Conservation (phyloP, 2,329 filamentous ascomycete genomes). For the Stemphylium lycopersici region DNA sequence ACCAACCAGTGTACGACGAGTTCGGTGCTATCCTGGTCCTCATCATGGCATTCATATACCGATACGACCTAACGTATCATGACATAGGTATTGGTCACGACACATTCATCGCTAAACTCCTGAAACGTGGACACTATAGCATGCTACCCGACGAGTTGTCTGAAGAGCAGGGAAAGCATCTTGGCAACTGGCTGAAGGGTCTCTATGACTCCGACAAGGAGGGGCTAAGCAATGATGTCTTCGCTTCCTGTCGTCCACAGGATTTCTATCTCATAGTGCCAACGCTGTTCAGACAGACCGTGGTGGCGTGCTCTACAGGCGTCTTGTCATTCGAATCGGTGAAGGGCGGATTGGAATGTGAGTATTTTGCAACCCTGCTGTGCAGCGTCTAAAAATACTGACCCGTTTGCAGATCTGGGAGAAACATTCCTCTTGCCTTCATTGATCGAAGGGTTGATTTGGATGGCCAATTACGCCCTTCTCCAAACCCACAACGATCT, state of each 20-base stretch:
- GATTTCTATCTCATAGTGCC: slow-evolving; percentile 82
- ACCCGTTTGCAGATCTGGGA: slow-evolving; percentile 64
- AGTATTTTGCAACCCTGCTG: slow-evolving; percentile 33
- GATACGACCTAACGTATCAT: slow-evolving; percentile 69
- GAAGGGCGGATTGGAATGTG: slow-evolving; percentile 77
- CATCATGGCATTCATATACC: slow-evolving; percentile 74
- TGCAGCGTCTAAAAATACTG: not conserved
- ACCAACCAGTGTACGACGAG: slow-evolving; percentile 85
- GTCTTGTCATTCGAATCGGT: slow-evolving; percentile 71
- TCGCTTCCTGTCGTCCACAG: slow-evolving; percentile 81
- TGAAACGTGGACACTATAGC: slow-evolving; percentile 65
- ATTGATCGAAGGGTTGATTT: slow-evolving; percentile 73
- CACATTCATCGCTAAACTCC: slow-evolving; percentile 72
- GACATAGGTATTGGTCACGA: slow-evolving; percentile 69
- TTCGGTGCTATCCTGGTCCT: slow-evolving; percentile 79
- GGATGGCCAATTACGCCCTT: slow-evolving; percentile 73
- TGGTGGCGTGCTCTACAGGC: slow-evolving; percentile 70
- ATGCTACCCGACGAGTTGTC: slow-evolving; percentile 66
- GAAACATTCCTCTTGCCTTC: slow-evolving; percentile 83
- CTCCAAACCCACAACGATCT: slow-evolving; percentile 68
- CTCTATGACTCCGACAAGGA: slow-evolving; percentile 72
- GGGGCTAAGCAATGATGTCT: slow-evolving; percentile 78
- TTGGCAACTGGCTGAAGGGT: slow-evolving; percentile 77
- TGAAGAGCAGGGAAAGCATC: slow-evolving; percentile 68
- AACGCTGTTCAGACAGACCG: slow-evolving; percentile 76